Percentiles rank a stretch among this genome's conserved stretches.
Conservation (phyloP, 371 early-diverging fungal genomes). For the Choanephora cucurbitarum region DNA sequence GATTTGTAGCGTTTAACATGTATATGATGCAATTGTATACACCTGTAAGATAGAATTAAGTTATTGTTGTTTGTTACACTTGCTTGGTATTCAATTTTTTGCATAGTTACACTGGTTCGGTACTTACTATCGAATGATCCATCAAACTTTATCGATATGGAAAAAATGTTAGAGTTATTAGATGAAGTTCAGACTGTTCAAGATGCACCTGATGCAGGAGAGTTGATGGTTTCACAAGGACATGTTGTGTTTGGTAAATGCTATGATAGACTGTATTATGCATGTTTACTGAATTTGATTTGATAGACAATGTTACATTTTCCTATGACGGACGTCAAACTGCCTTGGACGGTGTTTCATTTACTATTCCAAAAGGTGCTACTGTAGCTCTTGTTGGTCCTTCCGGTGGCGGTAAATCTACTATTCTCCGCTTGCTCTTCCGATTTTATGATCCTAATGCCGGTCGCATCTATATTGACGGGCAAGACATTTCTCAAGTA, state of each 20-base stretch:
- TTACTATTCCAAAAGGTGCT: conserved; percentile 78
- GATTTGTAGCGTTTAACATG: conserved; percentile 83
- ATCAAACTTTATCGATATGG: conserved; percentile 92
- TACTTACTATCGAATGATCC: conserved; percentile 58
- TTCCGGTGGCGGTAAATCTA: conserved; percentile 88
- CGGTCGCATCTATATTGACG: conserved; percentile 89
- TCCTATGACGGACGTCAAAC: conserved; percentile 69
- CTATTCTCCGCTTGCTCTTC: conserved; percentile 86
- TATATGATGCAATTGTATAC: conserved; percentile 83
- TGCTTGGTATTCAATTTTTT: conserved; percentile 5
- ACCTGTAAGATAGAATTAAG: no score
- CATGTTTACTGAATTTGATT: not conserved
- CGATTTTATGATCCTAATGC: conserved; percentile 84
- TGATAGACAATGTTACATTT: conserved; percentile 69
- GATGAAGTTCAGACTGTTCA: conserved; percentile 71
- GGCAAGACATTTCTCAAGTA: conserved; percentile 78
- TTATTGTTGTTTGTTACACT: not conserved
- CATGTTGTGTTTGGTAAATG: conserved; percentile 66
- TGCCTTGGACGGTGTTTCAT: conserved; percentile 73
- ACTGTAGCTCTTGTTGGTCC: conserved; percentile 90
- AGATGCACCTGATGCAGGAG: conserved; percentile 55
- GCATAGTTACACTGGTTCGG: conserved; percentile 36
- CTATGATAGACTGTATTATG: no score
- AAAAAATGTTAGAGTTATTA: conserved; percentile 86
- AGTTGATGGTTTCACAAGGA: conserved; percentile 55